Conservation (phyloP, 2,329 filamentous ascomycete genomes). For the Sporothrix variecibatus region DNA sequence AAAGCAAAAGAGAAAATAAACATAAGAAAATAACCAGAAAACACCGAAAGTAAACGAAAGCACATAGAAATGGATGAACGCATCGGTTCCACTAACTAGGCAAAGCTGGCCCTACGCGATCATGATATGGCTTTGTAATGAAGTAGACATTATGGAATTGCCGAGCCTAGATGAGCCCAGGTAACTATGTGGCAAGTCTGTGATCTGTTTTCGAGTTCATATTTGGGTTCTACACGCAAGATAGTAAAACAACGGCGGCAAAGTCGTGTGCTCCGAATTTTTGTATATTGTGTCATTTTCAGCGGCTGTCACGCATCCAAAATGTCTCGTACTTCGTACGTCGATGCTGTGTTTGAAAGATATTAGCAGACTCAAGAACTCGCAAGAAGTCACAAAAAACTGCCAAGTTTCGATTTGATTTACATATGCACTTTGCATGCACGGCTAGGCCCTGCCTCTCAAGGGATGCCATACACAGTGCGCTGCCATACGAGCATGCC, state of each 20-base stretch:
- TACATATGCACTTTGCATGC: not conserved
- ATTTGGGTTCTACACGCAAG: not conserved
- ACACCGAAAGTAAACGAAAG: not conserved
- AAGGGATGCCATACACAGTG: not conserved
- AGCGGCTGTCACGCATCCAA: not conserved
- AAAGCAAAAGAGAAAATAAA: not conserved
- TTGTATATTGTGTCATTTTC: not conserved
- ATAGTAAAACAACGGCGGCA: not conserved
- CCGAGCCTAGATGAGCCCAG: not conserved
- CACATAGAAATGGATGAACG: not conserved
- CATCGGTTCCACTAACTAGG: not conserved
- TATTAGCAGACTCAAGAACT: not conserved
- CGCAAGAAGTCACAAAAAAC: not conserved
- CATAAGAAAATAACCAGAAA: not conserved
- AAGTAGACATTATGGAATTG: not conserved
- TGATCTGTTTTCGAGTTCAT: not conserved
- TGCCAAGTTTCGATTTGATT: slow-evolving; percentile 1
- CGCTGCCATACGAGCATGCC: not conserved
- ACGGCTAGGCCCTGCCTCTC: not conserved
- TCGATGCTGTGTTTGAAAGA: not conserved
- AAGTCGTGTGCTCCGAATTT: not conserved
- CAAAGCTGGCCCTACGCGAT: not conserved
- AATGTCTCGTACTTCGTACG: not conserved
- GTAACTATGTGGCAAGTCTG: not conserved
- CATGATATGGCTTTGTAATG: not conserved